Percentiles rank a stretch among this genome's conserved stretches.
Evolutionary conservation across 352 stramenopile genomes (phyloP).

Genomic region (Globisporangium takayamanum): DNA sequence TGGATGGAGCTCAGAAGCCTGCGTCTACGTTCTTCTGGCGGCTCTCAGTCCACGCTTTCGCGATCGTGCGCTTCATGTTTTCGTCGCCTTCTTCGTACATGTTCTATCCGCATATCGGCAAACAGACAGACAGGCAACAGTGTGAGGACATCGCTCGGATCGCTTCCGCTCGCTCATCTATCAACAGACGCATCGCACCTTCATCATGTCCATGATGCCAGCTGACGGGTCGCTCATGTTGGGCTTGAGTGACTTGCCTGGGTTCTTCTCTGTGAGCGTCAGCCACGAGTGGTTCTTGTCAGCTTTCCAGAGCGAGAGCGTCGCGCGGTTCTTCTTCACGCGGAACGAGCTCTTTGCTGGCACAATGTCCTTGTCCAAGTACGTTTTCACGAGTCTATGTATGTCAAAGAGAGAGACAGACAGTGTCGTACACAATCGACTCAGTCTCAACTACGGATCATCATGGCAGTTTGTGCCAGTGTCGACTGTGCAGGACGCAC

Average conservation of each 20-base stretch:
- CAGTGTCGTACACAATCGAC: background rate
- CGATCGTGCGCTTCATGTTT: constrained; percentile 87
- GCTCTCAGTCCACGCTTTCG: constrained; percentile 84
- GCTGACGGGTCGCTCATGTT: constrained; percentile 57
- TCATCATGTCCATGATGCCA: constrained; percentile 91
- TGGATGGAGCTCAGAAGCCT: constrained; percentile 4
- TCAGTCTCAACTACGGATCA: background rate
- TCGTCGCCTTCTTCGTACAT: constrained; percentile 88
- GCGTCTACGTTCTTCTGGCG: constrained; percentile 52
- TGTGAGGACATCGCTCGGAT: background rate
- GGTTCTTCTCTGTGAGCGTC: constrained; percentile 80
- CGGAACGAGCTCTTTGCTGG: constrained; percentile 68
- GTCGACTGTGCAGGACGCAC: constrained; percentile 3
- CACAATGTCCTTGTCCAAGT: constrained; percentile 82
- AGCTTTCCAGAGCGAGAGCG: constrained; percentile 68
- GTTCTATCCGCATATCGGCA: constrained; percentile 30
- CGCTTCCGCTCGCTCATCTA: background rate
- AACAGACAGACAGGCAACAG: too few relatives aligned
- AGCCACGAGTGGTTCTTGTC: constrained; percentile 79
- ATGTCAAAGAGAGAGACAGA: background rate
- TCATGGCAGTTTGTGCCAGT: background rate
- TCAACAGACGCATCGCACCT: constrained; percentile 28
- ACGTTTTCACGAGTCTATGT: constrained; percentile 53
- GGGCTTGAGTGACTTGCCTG: constrained; percentile 38
- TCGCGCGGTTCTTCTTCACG: constrained; percentile 83